Base-by-base conservation (phyloP, 2,329 filamentous ascomycete genomes). In the Colletotrichum liriopes region DNA sequence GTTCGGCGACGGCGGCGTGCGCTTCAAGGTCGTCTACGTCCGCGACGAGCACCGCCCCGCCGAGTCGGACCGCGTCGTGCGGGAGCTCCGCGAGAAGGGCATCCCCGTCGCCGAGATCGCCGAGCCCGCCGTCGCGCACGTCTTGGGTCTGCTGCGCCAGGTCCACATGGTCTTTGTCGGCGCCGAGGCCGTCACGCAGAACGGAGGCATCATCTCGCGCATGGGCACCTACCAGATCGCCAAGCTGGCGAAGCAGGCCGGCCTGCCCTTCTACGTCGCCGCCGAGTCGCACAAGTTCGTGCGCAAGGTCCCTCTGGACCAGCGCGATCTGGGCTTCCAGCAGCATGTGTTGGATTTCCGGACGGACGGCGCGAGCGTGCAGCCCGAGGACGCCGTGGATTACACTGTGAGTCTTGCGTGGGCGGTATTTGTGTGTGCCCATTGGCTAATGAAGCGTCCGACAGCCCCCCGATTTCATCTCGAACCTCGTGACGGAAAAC, bases 271-370 rank as follows among this genome's bases (percentile, higher is more conserved):
- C 77, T 98, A 97, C 78, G 95, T 98, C 23, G 95, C 96, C 6
- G 93, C 93, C 1, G 96, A 99, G 85, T 97, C 94, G 77, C 96
- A 99, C 86, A 99, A 99, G 84, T 98, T 99, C 79, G 94, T 97
- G 56, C 89, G 95, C 77, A 88, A 96, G 67, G 96, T 95, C 77
- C 94, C 96, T 1, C 84, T 96, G 29, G 91, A 92, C 74, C 94
- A 98, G 82, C 90, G 92, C 71, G 93, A 96, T 79, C 85, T 97
- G 71, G 93, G 93, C 0, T 85, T 97, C 75, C 89, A 93, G 79
- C 94, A 98, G 82, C 88, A 90, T 43, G 88, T 97, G 18, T 86
- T 96, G 71, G 90, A 94, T 60, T 97, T 96, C 80, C 87, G 87
- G 76, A 90, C 89, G 1, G 86, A 88, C 6, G 85, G 74, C 16